Percentiles rank a stretch among this genome's conserved stretches.
Conservation (phyloP, 805 yeast genomes). For the Kodamaea kaohsiungensis region DNA sequence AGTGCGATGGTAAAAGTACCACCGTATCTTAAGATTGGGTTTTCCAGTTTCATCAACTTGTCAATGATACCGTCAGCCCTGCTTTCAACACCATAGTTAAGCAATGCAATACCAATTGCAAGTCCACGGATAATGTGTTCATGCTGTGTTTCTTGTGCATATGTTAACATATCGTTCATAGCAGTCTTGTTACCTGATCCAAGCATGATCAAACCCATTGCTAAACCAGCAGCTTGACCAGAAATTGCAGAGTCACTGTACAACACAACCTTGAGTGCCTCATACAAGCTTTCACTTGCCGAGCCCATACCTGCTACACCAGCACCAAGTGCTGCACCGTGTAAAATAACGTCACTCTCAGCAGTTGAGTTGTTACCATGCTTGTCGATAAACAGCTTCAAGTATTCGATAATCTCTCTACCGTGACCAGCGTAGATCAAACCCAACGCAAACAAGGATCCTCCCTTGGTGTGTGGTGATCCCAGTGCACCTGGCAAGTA, state of each 20-base stretch:
- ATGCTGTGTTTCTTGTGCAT: conserved; percentile 94
- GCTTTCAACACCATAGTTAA: conserved; percentile 84
- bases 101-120: conserved; percentile 83
- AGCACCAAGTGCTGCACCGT: conserved; percentile 93
- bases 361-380: conserved; percentile 61
- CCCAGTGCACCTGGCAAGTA: conserved; percentile 82
- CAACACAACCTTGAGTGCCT: conserved; percentile 77
- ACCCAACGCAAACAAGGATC: conserved; percentile 90
- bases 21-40: conserved; percentile 87
- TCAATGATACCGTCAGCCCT: conserved; percentile 71
- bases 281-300: conserved; percentile 70
- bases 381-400: conserved; percentile 70
- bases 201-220: conserved; percentile 94
- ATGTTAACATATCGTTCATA: conserved; percentile 76
- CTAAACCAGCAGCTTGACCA: conserved; percentile 94
- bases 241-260: conserved; percentile 91
- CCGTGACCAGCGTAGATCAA: conserved; percentile 97
- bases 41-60: conserved; percentile 69
- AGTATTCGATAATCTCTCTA: conserved; percentile 75
- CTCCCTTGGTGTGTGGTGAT: conserved; percentile 91
- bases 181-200: conserved; percentile 80
- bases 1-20: conserved; percentile 93
- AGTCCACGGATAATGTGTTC: conserved; percentile 94
- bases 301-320: conserved; percentile 98
- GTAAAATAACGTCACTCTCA: conserved; percentile 80